Conservation (phyloP, 2,329 filamentous ascomycete species). For the Fusarium paranaense region DNA sequence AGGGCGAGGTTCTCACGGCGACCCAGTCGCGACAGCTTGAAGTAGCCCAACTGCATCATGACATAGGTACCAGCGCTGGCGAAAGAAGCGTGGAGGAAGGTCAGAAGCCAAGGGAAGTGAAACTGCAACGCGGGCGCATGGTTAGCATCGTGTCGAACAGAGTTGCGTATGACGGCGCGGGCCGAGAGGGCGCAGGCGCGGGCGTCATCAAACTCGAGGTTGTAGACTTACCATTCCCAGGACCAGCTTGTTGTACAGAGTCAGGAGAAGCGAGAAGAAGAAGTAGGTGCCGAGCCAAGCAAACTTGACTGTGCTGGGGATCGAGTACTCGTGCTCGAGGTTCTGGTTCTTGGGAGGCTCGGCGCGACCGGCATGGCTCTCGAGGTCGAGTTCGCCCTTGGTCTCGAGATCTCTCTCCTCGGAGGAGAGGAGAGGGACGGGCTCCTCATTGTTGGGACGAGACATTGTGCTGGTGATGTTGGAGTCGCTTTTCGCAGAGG, state of each 20-base stretch:
- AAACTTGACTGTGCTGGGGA: slow-evolving; percentile 59
- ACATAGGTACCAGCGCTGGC: slow-evolving; percentile 67
- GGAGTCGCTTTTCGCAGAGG: background rate
- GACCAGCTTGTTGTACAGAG: slow-evolving; percentile 70
- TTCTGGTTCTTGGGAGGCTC: slow-evolving; percentile 49
- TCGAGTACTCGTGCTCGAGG: slow-evolving; percentile 59
- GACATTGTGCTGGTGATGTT: slow-evolving; percentile 44
- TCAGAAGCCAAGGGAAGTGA: slow-evolving; percentile 70
- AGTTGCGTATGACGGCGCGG: background rate
- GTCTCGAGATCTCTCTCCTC: slow-evolving; percentile 47
- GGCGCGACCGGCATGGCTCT: slow-evolving; percentile 45
- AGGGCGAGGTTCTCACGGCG: slow-evolving; percentile 66
- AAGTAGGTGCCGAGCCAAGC: slow-evolving; percentile 65
- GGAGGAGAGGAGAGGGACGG: slow-evolving; percentile 46
- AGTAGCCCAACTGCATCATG: slow-evolving; percentile 63
- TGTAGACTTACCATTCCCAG: slow-evolving; percentile 58
- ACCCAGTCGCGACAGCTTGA: slow-evolving; percentile 64
- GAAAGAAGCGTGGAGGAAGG: slow-evolving; percentile 67
- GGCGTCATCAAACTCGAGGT: background rate
- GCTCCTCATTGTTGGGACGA: slow-evolving; percentile 48
- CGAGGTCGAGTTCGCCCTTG: slow-evolving; percentile 49
- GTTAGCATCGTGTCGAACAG: slow-evolving; percentile 25
- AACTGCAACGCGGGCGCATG: slow-evolving; percentile 55
- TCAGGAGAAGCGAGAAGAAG: slow-evolving; percentile 60
- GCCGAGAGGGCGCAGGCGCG: background rate